Evolutionary conservation across 768 basidiomycete genomes (phyloP), one percentile per base, ranked within the genome.

Genomic region (Tylopilus intermedius): DNA sequence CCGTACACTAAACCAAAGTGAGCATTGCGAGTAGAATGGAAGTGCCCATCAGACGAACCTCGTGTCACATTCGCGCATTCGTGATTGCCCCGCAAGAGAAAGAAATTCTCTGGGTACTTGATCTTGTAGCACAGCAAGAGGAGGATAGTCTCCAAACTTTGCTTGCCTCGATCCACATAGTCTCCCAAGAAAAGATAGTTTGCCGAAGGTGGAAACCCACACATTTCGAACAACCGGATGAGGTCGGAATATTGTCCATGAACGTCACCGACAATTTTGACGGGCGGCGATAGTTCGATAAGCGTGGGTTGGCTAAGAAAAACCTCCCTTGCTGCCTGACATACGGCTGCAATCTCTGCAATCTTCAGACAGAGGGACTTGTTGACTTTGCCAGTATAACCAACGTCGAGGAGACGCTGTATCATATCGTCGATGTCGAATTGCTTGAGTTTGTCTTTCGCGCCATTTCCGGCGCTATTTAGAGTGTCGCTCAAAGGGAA

Each of bases 91-190:
- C 96, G 81, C 49, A 99, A 74, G 37, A 99, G 79, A 77, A 98
- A 98, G 76, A 99, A 98, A 75, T 98, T 98, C 75, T 99, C 96
- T 8, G 96, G 96, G 72, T 94, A 99, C 72, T 98, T 98, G 77
- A 99, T 91, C 79, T 99, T 99, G 83, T 97, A 98, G 72, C 96
- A 98, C 39, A 98, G 77, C 38, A 99, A 78, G 45, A 99, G 82
- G 24, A 98, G 82, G 66, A 99, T 98, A 14, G 96, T 98, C 72
- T 99, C 96, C 55, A 99, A 81, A 64, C 90, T 94, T 74, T 98
- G 95, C 74, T 98, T 98, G 29, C 96, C 96, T 58, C 96, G 79
- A 74, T 99, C 96, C 65, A 99, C 96, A 65, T 99, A 99, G 74
- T 99, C 96, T 41, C 96, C 96, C 41, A 99, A 80, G 78, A 98